Evolutionary conservation across 2,329 filamentous ascomycete genomes (phyloP).

Genomic region (Dothistroma septosporum): DNA sequence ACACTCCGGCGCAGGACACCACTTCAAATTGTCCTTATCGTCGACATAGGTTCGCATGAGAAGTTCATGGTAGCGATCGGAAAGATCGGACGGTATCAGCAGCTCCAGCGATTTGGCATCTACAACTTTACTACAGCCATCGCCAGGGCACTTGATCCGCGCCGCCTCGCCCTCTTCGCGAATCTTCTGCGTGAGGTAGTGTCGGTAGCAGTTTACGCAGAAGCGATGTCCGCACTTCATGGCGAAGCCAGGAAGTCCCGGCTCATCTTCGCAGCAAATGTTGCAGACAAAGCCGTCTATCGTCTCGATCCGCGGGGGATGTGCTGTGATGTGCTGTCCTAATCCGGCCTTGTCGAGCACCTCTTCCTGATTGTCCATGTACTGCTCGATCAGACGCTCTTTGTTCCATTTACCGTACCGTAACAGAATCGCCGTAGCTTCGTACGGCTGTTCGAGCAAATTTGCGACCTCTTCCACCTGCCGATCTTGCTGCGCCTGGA

Average conservation of each 20-base stretch:
- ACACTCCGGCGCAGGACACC: slow-evolving; percentile 98
- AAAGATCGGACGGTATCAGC: slow-evolving; percentile 58
- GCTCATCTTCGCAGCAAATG: slow-evolving; percentile 90
- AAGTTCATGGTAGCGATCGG: slow-evolving; percentile 70
- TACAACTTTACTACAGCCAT: slow-evolving; percentile 82
- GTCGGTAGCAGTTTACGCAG: slow-evolving; percentile 85
- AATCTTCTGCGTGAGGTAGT: slow-evolving; percentile 91
- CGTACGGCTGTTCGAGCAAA: slow-evolving; percentile 82
- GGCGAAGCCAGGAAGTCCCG: slow-evolving; percentile 75
- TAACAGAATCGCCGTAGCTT: slow-evolving; percentile 85
- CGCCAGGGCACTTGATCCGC: slow-evolving; percentile 86
- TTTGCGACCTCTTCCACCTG: slow-evolving; percentile 87
- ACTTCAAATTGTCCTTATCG: slow-evolving; percentile 91
- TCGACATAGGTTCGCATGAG: slow-evolving; percentile 94
- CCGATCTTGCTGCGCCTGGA: slow-evolving; percentile 77
- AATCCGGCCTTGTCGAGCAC: slow-evolving; percentile 82
- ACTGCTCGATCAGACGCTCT: slow-evolving; percentile 87
- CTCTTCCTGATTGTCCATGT: slow-evolving; percentile 82
- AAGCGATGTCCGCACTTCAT: slow-evolving; percentile 95
- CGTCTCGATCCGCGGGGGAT: slow-evolving; percentile 63
- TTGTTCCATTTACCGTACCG: slow-evolving; percentile 94
- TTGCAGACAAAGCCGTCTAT: slow-evolving; percentile 81
- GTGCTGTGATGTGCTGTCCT: slow-evolving; percentile 55
- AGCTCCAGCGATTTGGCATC: slow-evolving; percentile 84
- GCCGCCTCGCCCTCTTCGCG: slow-evolving; percentile 92